Conservation (phyloP, 345 rosid species). For the Eucalyptus leucophloia region DNA sequence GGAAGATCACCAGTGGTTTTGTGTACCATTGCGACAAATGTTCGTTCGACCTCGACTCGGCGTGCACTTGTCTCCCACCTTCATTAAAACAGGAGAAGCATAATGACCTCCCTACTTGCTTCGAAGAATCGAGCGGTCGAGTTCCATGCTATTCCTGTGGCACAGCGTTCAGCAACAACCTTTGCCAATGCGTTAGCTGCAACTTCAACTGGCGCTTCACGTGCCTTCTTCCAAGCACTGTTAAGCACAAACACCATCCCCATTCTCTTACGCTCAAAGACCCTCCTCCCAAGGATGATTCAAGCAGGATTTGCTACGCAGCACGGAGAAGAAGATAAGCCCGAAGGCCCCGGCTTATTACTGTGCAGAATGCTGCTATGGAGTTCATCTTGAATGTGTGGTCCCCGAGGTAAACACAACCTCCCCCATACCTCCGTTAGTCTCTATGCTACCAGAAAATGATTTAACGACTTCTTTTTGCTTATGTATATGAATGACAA, state of each 20-base stretch:
- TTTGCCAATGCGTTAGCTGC: neutral
- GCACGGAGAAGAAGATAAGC: neutral
- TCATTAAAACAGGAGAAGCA: neutral
- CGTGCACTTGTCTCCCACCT: neutral
- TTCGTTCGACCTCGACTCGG: neutral
- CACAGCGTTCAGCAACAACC: neutral
- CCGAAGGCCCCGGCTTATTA: neutral
- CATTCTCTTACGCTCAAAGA: neutral
- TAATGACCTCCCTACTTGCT: neutral
- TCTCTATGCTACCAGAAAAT: neutral
- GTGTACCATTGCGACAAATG: neutral
- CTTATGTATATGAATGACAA: neutral
- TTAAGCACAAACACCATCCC: neutral
- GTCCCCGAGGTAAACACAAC: neutral
- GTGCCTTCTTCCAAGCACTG: neutral
- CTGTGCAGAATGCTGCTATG: neutral
- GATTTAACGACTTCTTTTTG: neutral
- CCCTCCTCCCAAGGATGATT: neutral
- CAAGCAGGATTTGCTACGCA: neutral
- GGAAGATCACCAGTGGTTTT: neutral
- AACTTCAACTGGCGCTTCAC: neutral
- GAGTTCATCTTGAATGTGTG: conserved; percentile 1
- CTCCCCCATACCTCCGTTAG: neutral
- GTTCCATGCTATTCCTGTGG: neutral
- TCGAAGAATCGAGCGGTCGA: neutral